Conservation (phyloP, 2,329 filamentous ascomycete species). For the Aspergillus aculeatinus region DNA sequence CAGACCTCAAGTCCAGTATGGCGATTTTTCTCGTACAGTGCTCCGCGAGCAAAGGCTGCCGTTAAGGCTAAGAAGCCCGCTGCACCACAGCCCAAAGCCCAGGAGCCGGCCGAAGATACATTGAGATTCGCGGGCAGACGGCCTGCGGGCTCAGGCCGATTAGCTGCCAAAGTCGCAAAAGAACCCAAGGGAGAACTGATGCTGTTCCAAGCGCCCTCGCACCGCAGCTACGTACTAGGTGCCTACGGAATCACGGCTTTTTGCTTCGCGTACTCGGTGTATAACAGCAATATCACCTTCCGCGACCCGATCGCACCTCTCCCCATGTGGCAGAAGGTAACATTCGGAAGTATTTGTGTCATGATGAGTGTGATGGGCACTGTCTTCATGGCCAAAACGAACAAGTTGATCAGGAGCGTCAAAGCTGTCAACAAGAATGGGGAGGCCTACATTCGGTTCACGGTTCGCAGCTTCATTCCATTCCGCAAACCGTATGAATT, state of each 20-base stretch:
- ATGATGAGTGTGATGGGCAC: slow-evolving; percentile 61
- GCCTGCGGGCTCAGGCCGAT: slow-evolving; percentile 51
- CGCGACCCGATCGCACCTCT: slow-evolving; percentile 53
- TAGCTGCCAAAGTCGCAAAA: slow-evolving; percentile 51
- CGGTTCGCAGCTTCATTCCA: slow-evolving; percentile 38
- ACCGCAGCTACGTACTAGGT: slow-evolving; percentile 61
- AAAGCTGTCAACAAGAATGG: slow-evolving; percentile 48
- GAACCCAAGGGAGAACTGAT: slow-evolving; percentile 52
- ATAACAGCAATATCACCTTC: slow-evolving; percentile 54
- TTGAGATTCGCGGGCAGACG: slow-evolving; percentile 27
- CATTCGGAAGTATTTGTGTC: slow-evolving; percentile 59
- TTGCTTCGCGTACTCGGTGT: slow-evolving; percentile 53
- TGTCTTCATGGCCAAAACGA: slow-evolving; percentile 59
- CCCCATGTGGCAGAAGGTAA: slow-evolving; percentile 56
- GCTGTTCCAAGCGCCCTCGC: slow-evolving; percentile 65
- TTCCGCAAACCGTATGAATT: slow-evolving; percentile 39
- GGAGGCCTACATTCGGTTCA: slow-evolving; percentile 35
- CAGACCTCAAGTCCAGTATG: slow-evolving; percentile 21
- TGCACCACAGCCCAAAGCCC: slow-evolving; percentile 12
- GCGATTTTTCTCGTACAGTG: slow-evolving; percentile 33
- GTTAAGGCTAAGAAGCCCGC: slow-evolving; percentile 17
- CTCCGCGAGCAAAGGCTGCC: slow-evolving; percentile 24
- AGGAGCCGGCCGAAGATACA: slow-evolving; percentile 16
- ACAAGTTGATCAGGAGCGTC: slow-evolving; percentile 59
- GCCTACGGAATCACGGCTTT: slow-evolving; percentile 58